Base-by-base conservation (phyloP, 257 asterid species). In the Paulownia fortunei region DNA sequence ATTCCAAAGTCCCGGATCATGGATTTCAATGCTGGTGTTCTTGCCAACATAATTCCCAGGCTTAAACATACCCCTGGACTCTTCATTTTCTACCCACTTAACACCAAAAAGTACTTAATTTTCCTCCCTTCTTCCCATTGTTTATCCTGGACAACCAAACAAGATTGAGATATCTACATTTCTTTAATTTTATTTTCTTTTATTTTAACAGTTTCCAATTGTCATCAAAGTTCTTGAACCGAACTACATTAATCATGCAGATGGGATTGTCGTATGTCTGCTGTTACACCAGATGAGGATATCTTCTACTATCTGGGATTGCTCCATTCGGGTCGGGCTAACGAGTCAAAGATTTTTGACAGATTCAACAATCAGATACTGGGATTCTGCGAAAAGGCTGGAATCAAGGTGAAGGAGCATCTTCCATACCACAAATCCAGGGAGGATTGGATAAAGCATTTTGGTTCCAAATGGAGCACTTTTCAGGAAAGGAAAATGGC, bases 41-140 rank as follows among this genome's bases (percentile, higher is more conserved):
- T n/a, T n/a, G 75, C 66, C 55, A 85, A 88, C 81, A 86, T 83
- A 9, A 72, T 89, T 26, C 86, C 56, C 11, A 70, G 49, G 39
- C 88, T 79, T 47, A 88, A 79, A 18, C 78, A 69, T 11, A 59
- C 84, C 18, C 44, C 81, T 5, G 94, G 94, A 26, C 86, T 87
- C 68, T 74, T 81, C 56, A 86, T 87, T 69, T 88, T 89, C 88
- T 89, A 89, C 86, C 94, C 94, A 5, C 83, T 86, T 12, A 42
- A 56, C 72, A 73, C 62, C 47, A 63, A 79, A 27, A 85, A 51
- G 90, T 89, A 82, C 24, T 54, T 72, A 10, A 1, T 32, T 65
- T 24, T 19, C 52, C 36, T 4, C 36, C 3, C 36, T 30, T 4
- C 3, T 30, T 4, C 36, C 36, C 36, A 30, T 30, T 30, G 2